Evolutionary conservation across 1,284 basidiomycete species (phyloP), one percentile per base, ranked within the genome.

Genomic region (Inonotus hispidus): DNA sequence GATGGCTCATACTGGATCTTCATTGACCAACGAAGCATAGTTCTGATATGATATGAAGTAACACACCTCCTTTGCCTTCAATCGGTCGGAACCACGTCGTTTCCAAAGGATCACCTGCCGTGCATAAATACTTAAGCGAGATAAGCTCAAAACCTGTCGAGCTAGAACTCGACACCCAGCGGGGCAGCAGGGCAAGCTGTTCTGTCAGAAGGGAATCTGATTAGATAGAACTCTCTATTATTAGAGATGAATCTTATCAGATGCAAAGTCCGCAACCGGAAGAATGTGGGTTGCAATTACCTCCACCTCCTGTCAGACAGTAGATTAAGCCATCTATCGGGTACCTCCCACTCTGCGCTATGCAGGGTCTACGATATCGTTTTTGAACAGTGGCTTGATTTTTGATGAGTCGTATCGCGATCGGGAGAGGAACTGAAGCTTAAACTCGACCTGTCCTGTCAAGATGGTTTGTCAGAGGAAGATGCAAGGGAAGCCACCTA

Each of bases 81-180:
- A 4, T 27, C 14, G 2, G 14, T 16, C 21, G 27, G 50, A 32
- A 23, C 1, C 13, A 49, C 3, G n/a, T 27, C 50, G 32, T n/a
- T 10, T 52, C 23, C 50, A 27, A 14, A 16, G 50, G 10, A 2
- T 35, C 3, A 19, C 14, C 29, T 25, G 32, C 14, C 2, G 19
- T 52, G 50, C 50, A 11, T 52, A 27, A 52, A 52, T 19, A 35
- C 50, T 52, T 52, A 32, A 35, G 50, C 50, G 50, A 52, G 19
- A 35, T 27, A 52, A 52, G 27, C 29, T 52, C 25, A 35, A 27
- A n/a, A 16, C n/a, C 8, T 35, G 23, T n/a, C 11, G 50, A 13
- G 23, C 50, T 52, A 52, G 50, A 52, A 52, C 27, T 25, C 16
- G 50, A 5, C 16, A 27, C 16, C 25, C 7, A 52, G 50, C 50